Base-by-base conservation (phyloP, 2,329 filamentous ascomycete genomes). In the Aspergillus amoenus region DNA sequence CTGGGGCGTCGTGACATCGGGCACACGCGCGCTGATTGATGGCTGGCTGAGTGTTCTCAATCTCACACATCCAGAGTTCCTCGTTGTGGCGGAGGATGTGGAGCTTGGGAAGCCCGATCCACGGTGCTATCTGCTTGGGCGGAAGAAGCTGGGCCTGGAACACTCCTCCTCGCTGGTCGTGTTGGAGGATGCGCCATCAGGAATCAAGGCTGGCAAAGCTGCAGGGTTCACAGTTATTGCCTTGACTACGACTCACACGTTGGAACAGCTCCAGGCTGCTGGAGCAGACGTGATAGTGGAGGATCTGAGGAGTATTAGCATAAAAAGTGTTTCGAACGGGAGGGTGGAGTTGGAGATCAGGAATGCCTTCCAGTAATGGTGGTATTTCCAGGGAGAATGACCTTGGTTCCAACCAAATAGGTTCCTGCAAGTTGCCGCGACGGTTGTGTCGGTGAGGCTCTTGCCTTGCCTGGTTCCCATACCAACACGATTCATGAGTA, bases 251-350 rank as follows among this genome's bases (percentile, higher is more conserved):
- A 95, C 90, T 68, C 93, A 96, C 76, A 85, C 83, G 24, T 78
- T 88, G 45, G 84, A 86, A 65, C 84, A 93, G 76, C 82, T 96
- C 49, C 77, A 81, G 59, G 84, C 82, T 46, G 91, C 91, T 4
- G 88, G 85, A n/a, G 91, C 93, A 44, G 91, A 96, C 78, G 96
- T 90, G 87, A 86, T 96, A 51, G 88, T 96, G 56, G 80, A 81
- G 73, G 91, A 97, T 75, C 80, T 96, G 76, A 79, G 82, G 56
- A 92, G 89, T 63, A 84, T 96, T 61, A 84, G 76, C 65, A 77
- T 95, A 54, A 77, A 78, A 66, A 79, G 82, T 52, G 77, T 76
- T 63, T 78, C 81, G 59, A 82, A 79, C 50, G 86, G 84, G n/a
- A 76, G 76, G 62, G 82, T 89, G 54, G 84, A 82, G 63, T 74